Base-by-base conservation (phyloP, 441 rosid genomes). In the Pelargonium cotyledonis region DNA sequence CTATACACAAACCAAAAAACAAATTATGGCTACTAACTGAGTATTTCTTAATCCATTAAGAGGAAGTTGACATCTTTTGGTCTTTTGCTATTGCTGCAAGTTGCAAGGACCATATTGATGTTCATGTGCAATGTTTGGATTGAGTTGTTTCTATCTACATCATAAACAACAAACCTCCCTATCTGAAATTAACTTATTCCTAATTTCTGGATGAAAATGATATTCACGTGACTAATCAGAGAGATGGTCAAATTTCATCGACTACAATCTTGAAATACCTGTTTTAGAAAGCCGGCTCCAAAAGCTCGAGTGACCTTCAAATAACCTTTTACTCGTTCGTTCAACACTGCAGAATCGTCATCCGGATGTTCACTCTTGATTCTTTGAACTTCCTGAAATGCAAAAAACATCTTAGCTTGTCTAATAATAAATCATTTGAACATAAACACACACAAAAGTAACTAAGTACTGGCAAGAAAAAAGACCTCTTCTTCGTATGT, bases 241-340 rank as follows among this genome's bases (percentile, higher is more conserved):
- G 35, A 29, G 35, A 35, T 4, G 40, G 40, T 35, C 40, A 35
- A 35, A 35, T n/a, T 35, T 35, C 40, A 35, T 35, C 40, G 5
- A 35, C 40, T 35, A 35, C 40, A 35, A 35, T 35, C 40, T 35
- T 35, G 46, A 57, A 2, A 11, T 69, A 85, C 94, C 85, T 86
- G 84, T 71, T 88, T 88, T 21, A 88, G 87, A 80, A 85, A 86
- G 35, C 88, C 94, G 9, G 86, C 86, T 0, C 94, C 94, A 58
- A 88, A 88, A 6, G 94, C 94, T 16, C 91, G 85, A 71, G 89
- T 86, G 77, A 88, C 91, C 64, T 84, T 88, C 78, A 88, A 71
- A 63, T 84, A 81, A 51, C 94, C 94, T 80, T 88, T 88, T 14
- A 88, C 88, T 43, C 91, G 82, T 38, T 77, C 81, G 18, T 84